phyloP scores from a whole-genome alignment of 805 yeast genomes.

The Sporopachydermia lactativora region DNA sequence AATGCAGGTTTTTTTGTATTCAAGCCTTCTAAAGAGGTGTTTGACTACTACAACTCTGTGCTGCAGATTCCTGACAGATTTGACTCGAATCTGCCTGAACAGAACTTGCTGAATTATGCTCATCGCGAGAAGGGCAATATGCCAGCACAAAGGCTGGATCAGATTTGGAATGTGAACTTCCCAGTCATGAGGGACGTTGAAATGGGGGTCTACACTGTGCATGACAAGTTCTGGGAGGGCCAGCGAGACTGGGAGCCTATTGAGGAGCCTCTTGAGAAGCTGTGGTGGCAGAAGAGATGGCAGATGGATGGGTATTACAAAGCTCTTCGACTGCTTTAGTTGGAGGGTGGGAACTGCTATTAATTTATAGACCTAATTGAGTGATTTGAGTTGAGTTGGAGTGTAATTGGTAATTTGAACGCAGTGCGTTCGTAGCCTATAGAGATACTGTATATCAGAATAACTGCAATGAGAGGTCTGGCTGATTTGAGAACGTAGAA shows the following conservation, averaged over 20 bases:
- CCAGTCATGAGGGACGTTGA: slow-evolving; percentile 6
- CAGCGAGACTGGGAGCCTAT: slow-evolving; percentile 1
- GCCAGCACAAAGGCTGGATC: slow-evolving; percentile 6
- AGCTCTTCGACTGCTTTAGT: no score
- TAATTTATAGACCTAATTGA: no score
- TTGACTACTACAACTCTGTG: slow-evolving; percentile 4
- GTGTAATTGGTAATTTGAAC: no score
- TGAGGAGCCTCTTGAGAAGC: not conserved
- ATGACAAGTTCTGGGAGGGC: slow-evolving; percentile 7
- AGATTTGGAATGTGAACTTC: slow-evolving; percentile 8
- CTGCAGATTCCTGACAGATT: slow-evolving; percentile 4
- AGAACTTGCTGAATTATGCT: slow-evolving; percentile 7
- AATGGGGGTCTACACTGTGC: slow-evolving; percentile 7
- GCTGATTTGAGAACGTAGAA: no score
- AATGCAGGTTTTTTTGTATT: slow-evolving; percentile 8
- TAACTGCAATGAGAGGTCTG: no score
- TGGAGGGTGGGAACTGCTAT: no score
- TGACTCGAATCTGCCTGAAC: slow-evolving; percentile 6
- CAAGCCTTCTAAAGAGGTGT: slow-evolving; percentile 3
- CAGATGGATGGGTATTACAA: slow-evolving; percentile 1
- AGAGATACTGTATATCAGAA: no score
- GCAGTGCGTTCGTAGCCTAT: no score
- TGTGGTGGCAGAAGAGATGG: slow-evolving; percentile 1
- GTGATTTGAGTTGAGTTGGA: no score
- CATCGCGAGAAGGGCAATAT: slow-evolving; percentile 5